Base-by-base conservation (phyloP, 2,329 filamentous ascomycete genomes). In the Penicillium sp. region DNA sequence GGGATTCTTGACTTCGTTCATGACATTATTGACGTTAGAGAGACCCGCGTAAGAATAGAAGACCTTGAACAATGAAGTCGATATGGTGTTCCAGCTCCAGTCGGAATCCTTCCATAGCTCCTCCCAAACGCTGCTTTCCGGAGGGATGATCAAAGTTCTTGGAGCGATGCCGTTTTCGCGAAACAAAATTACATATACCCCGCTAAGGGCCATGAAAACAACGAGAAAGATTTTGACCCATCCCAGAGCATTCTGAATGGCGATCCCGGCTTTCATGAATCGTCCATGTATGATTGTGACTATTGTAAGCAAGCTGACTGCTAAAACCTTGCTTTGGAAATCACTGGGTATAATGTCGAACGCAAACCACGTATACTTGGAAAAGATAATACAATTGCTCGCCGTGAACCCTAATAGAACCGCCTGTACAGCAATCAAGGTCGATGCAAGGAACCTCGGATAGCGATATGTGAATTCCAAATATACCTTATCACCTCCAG, bases 1-100 rank as follows among this genome's bases (percentile, higher is more conserved):
- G 0, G 87, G 87, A 58, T 89, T 79, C 59, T 83, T 83, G 20
- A 90, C 86, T 66, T 90, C 87, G 65, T 87, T 88, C 51, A 90
- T 74, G 3, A 89, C 86, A 62, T 89, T 87, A 70, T 86, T 88
- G 60, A 85, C 78, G 59, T 89, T 89, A 52, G 78, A 81, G 12
- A 87, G 74, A 0, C 87, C 87, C 0, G 84, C 78, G 56, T 88
- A 90, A 0, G 85, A 87, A 67, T 89, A 89, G 46, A 86, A 83
- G 0, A 89, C 83, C 62, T 86, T 75, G 65, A 75, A 71, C 8
- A 90, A 71, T 0, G 86, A 81, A 0, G 86, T 88, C 0, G 85
- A 83, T n/a, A 90, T 74, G 1, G 82, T 76, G 28, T 84, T 84
- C 79, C 84, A 88, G 64, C 82, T 86, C 85, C 86, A 89, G 55